Evolutionary conservation across 1,284 basidiomycete genomes (phyloP).

Genomic region (Irpex rosettiformis): DNA sequence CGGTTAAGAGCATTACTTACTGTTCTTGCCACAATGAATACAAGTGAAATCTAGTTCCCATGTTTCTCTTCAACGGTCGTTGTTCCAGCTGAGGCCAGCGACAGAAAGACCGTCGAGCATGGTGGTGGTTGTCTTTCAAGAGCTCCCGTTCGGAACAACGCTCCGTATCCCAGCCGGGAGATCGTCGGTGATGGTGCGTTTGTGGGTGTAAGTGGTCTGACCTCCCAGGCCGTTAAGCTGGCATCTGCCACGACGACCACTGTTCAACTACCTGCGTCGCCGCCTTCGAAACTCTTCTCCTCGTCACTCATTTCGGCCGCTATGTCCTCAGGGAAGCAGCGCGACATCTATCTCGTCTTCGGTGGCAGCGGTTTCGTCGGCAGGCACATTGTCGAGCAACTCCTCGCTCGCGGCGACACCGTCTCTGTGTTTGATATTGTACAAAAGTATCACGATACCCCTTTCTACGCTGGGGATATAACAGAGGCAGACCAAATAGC

Average conservation of each 20-base stretch:
- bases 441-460: slow-evolving; percentile 81
- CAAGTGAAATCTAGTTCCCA: background rate
- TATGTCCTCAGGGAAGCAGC: slow-evolving; percentile 23
- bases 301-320: background rate
- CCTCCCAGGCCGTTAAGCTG: background rate
- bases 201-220: background rate
- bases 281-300: background rate
- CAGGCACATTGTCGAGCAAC: slow-evolving; percentile 82
- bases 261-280: background rate
- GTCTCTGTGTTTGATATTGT: slow-evolving; percentile 89
- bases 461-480: slow-evolving; percentile 86
- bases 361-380: slow-evolving; percentile 93
- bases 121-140: no score
- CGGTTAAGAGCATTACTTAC: no score
- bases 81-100: no score
- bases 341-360: slow-evolving; percentile 76
- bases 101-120: no score
- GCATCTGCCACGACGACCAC: background rate
- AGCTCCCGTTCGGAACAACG: background rate
- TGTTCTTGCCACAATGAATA: no score
- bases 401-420: slow-evolving; percentile 74
- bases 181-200: background rate
- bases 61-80: background rate
- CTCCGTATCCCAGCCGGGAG: background rate
- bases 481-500: slow-evolving; percentile 72